phyloP scores from a whole-genome alignment of 2,329 filamentous ascomycete genomes.

The Fusarium sp. region DNA sequence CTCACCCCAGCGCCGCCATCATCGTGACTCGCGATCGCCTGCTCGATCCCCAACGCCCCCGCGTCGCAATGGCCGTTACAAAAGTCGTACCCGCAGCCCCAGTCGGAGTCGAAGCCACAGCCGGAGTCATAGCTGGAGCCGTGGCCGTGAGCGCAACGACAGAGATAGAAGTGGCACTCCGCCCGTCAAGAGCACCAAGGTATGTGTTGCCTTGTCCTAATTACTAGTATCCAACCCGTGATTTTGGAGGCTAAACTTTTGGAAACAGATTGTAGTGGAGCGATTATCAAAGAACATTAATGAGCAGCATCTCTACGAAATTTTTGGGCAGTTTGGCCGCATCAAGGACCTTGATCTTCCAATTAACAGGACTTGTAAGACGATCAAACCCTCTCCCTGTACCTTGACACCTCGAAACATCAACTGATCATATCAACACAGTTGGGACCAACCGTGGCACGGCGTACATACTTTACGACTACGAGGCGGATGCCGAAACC shows the following conservation, averaged over 20 bases:
- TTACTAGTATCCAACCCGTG: neutral
- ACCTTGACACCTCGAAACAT: constrained; percentile 12
- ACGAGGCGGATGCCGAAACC: constrained; percentile 83
- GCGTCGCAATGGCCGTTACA: constrained; percentile 54
- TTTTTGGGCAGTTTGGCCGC: constrained; percentile 89
- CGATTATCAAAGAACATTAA: constrained; percentile 96
- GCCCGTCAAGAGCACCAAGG: constrained; percentile 67
- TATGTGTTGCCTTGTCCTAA: constrained; percentile 45
- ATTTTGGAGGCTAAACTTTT: constrained; percentile 24
- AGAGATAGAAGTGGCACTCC: constrained; percentile 58
- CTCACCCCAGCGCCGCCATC: constrained; percentile 51
- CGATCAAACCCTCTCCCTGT: constrained; percentile 23
- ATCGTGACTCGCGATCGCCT: constrained; percentile 54
- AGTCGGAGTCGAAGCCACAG: constrained; percentile 53
- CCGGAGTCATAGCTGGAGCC: constrained; percentile 52
- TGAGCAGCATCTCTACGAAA: constrained; percentile 88
- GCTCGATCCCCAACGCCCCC: constrained; percentile 53
- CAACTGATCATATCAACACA: constrained; percentile 54
- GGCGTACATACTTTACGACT: constrained; percentile 89
- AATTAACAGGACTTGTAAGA: constrained; percentile 85
- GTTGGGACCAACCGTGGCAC: constrained; percentile 93
- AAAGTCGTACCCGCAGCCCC: constrained; percentile 49
- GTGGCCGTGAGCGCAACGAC: constrained; percentile 53
- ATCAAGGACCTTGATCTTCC: constrained; percentile 93
- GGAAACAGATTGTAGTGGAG: constrained; percentile 88